These are phyloP conservation scores for Leersia perrieri DNA, from an alignment of 176 grass and related monocot genomes.

Conservation along the genomic window DNA sequence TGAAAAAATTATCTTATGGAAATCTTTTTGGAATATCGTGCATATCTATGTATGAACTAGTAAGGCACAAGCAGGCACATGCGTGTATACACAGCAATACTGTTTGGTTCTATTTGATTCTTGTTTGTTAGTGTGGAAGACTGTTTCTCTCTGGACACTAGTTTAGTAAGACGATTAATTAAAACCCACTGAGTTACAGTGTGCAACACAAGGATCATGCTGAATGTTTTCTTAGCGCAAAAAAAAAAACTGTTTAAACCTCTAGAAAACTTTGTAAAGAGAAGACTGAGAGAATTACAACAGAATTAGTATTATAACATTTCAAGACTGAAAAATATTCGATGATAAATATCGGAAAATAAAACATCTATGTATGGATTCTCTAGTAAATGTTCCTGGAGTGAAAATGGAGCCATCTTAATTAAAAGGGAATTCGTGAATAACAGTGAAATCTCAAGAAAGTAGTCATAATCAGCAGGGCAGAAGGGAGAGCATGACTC, in stretches of 20 bases:
- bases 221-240: background rate
- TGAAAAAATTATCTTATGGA: background rate
- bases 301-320: background rate
- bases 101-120: slow-evolving; percentile 25
- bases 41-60: background rate
- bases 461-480: background rate
- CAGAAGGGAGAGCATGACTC: background rate
- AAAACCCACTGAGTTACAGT: slow-evolving; percentile 13
- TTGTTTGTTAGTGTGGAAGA: slow-evolving; percentile 3
- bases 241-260: too few species aligned
- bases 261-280: background rate
- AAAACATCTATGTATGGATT: background rate
- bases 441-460: background rate
- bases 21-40: background rate
- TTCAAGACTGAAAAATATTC: background rate
- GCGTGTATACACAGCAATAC: background rate
- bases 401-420: background rate
- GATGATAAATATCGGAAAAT: background rate
- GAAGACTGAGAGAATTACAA: background rate
- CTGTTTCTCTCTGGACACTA: background rate
- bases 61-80: background rate
- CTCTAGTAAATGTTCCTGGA: background rate
- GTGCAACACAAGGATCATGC: background rate
- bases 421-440: background rate
- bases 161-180: background rate